Evolutionary conservation across 75 land plant genomes (phyloP).

Genomic region (Adiantum capillusveneris): DNA sequence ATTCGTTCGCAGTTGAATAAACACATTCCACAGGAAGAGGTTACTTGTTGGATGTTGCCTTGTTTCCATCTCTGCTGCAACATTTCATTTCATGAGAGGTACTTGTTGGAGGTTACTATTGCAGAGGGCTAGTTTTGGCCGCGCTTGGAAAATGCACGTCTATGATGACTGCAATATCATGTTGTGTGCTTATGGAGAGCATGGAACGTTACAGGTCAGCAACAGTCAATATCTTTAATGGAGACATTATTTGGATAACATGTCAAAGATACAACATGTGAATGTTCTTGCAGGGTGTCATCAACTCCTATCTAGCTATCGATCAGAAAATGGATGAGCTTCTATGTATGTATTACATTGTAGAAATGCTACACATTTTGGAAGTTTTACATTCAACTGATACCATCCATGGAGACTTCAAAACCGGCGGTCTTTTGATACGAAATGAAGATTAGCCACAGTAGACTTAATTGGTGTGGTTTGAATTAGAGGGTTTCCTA

Average conservation of each 20-base stretch:
- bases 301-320: slow-evolving; percentile 60
- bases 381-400: slow-evolving; percentile 71
- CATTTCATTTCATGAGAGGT: too few species aligned
- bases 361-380: slow-evolving; percentile 85
- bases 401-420: slow-evolving; percentile 94
- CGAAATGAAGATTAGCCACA: slow-evolving; percentile 60
- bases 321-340: slow-evolving; percentile 82
- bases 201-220: slow-evolving; percentile 93
- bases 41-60: too few species aligned
- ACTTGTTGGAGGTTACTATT: too few species aligned
- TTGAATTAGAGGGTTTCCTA: too few species aligned
- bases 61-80: too few species aligned
- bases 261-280: too few species aligned
- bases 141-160: slow-evolving; percentile 59
- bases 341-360: slow-evolving; percentile 85
- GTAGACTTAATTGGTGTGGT: too few species aligned
- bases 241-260: too few species aligned
- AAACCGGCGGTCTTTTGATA: slow-evolving; percentile 93
- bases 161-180: slow-evolving; percentile 90
- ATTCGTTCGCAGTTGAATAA: slow-evolving; percentile 84
- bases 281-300: slow-evolving; percentile 72
- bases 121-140: slow-evolving; percentile 85
- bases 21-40: slow-evolving; percentile 58
- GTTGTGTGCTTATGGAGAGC: slow-evolving; percentile 65
- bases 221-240: too few species aligned